Evolutionary conservation across 805 yeast genomes (phyloP).

Genomic region (Pichia exigua): DNA sequence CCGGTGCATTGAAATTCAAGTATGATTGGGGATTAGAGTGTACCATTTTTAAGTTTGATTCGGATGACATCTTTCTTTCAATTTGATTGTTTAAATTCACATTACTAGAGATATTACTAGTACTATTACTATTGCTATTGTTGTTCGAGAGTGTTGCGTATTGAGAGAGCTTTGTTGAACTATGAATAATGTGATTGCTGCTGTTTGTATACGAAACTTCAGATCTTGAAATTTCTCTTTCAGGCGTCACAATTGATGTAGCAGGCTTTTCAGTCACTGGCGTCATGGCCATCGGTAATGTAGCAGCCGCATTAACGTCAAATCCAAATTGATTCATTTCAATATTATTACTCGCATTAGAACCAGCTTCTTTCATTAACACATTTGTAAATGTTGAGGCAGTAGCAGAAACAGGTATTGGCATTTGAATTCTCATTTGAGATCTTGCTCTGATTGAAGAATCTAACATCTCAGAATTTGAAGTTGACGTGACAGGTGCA

Average conservation of each 20-base stretch:
- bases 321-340: constrained; percentile 32
- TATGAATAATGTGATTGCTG: background rate
- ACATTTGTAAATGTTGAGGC: background rate
- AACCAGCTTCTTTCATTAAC: background rate
- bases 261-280: constrained; percentile 57
- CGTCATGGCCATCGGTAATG: constrained; percentile 64
- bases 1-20: background rate
- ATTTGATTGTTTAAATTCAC: background rate
- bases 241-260: constrained; percentile 6
- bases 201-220: background rate
- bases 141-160: background rate
- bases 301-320: constrained; percentile 61
- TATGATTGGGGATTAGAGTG: background rate
- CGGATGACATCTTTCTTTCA: constrained; percentile 5
- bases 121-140: background rate
- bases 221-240: background rate
- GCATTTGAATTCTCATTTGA: constrained; percentile 65
- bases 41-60: background rate
- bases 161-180: background rate
- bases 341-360: constrained; percentile 14
- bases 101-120: background rate
- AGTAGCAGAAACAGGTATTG: constrained; percentile 44
- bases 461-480: constrained; percentile 17
- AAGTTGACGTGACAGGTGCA: constrained; percentile 18
- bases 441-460: constrained; percentile 38